Conservation (phyloP, 2,329 filamentous ascomycete genomes). For the Nannizzia gypsea region DNA sequence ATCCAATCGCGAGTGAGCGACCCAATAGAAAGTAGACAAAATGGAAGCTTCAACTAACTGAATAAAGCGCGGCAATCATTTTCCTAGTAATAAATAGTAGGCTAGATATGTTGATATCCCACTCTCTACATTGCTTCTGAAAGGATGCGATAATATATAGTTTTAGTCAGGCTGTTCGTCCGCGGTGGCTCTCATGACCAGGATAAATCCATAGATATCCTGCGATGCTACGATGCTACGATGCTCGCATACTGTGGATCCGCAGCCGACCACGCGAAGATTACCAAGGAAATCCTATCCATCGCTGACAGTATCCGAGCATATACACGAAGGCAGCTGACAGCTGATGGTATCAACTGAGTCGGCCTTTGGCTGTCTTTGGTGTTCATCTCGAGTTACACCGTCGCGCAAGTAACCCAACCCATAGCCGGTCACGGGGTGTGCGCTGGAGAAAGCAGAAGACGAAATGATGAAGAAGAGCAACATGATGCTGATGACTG, state of each 20-base stretch:
- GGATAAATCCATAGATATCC: neutral
- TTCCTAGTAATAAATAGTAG: too few species aligned
- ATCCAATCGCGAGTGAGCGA: neutral
- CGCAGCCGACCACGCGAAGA: too few species aligned
- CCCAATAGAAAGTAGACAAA: neutral
- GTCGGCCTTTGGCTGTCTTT: neutral
- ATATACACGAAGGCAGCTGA: neutral
- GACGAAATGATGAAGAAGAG: neutral
- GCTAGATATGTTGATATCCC: too few species aligned
- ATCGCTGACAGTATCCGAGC: too few species aligned
- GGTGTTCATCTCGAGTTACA: neutral
- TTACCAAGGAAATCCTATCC: too few species aligned
- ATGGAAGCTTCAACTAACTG: neutral
- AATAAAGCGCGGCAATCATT: too few species aligned
- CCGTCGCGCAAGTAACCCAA: neutral
- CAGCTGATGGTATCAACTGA: conserved; percentile 2
- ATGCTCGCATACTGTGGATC: too few species aligned
- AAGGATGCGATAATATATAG: too few species aligned
- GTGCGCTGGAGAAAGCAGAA: neutral
- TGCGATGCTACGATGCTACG: too few species aligned
- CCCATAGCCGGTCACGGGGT: neutral
- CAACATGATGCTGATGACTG: neutral
- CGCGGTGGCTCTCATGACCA: neutral
- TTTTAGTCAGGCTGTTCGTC: neutral
- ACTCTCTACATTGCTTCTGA: too few species aligned